Evolutionary conservation across 371 early-diverging fungal genomes (phyloP), one percentile per base, ranked within the genome.

Genomic region (Mortierella sp.): DNA sequence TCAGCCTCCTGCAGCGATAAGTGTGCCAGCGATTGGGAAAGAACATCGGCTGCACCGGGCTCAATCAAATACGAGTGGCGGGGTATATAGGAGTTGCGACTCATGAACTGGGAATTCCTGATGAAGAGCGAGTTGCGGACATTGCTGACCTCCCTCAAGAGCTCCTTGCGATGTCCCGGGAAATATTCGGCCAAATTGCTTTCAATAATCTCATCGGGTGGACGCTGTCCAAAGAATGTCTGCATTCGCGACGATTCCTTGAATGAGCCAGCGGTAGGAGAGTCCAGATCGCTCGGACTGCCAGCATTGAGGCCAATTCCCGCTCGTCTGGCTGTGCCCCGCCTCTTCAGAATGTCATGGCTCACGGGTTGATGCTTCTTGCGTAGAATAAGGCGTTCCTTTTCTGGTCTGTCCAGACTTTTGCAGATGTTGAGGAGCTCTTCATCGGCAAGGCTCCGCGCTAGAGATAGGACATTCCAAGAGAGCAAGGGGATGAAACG

Each of bases 201-300:
- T 8, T 92, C 90, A 71, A 98, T 96, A 48, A 93, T 81, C 76
- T 95, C 95, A 2, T 94, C 94, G 0, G 96, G 94, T 2, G 98
- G 98, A 11, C 97, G 92, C 78, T 95, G 94, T 32, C 96, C 96
- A 76, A 98, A 95, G 75, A 97, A 93, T 34, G 75, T 68, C 24
- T 75, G 75, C 75, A 75, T 75, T 21, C 69, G 49, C 7, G 68
- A 58, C 1, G 68, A 63, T 42, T 67, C 64, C 59, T 62, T 48
- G 64, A 70, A 64, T 12, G 64, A 52, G 47, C 30, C 49, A 31
- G 60, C 62, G 23, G 64, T 68, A 4, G 68, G 70, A 15, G 79
- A 73, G 8, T 53, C 46, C 12, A 49, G 47, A n/a, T 62, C 73
- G 26, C 58, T 57, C 15, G 56, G 21, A 34, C 39, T 48, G 34